Conservation (phyloP, 1,139 yeast genomes). For the Candida anutae region DNA sequence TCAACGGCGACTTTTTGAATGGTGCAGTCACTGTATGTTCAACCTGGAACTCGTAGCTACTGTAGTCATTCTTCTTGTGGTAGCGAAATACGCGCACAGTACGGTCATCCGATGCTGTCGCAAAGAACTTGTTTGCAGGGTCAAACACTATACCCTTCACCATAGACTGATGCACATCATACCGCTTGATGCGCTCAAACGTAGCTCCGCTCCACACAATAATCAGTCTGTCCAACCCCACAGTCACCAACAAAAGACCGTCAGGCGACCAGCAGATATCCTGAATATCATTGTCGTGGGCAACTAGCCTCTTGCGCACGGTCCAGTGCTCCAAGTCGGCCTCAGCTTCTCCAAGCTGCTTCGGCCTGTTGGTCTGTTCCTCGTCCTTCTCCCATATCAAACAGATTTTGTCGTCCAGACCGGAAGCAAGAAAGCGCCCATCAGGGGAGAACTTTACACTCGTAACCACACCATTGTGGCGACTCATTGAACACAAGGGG, state of each 20-base stretch:
- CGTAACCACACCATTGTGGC: slow-evolving; percentile 92
- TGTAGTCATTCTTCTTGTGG: slow-evolving; percentile 52
- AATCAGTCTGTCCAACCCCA: slow-evolving; percentile 86
- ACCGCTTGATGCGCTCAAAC: slow-evolving; percentile 79
- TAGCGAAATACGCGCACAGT: slow-evolving; percentile 83
- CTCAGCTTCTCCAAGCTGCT: slow-evolving; percentile 43
- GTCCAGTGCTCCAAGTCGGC: slow-evolving; percentile 87
- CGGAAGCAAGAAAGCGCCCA: slow-evolving; percentile 85
- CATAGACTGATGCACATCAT: slow-evolving; percentile 90
- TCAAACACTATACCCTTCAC: slow-evolving; percentile 96
- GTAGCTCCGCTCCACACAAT: slow-evolving; percentile 92
- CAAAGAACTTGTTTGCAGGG: slow-evolving; percentile 96
- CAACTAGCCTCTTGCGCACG: slow-evolving; percentile 81
- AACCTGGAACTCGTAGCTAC: slow-evolving; percentile 73
- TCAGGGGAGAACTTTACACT: slow-evolving; percentile 88
- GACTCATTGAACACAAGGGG: slow-evolving; percentile 72
- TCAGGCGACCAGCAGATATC: slow-evolving; percentile 99
- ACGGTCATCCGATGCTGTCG: slow-evolving; percentile 93
- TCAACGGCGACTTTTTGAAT: slow-evolving; percentile 79
- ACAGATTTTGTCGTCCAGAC: slow-evolving; percentile 89
- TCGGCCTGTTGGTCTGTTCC: slow-evolving; percentile 35
- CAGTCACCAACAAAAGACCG: slow-evolving; percentile 80
- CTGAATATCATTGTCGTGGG: slow-evolving; percentile 95
- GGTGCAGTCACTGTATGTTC: slow-evolving; percentile 82
- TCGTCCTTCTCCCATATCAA: slow-evolving; percentile 92